Percentiles rank a stretch among this genome's conserved stretches.
Conservation (phyloP, 1,284 basidiomycete genomes). For the Austropuccinia psidii region DNA sequence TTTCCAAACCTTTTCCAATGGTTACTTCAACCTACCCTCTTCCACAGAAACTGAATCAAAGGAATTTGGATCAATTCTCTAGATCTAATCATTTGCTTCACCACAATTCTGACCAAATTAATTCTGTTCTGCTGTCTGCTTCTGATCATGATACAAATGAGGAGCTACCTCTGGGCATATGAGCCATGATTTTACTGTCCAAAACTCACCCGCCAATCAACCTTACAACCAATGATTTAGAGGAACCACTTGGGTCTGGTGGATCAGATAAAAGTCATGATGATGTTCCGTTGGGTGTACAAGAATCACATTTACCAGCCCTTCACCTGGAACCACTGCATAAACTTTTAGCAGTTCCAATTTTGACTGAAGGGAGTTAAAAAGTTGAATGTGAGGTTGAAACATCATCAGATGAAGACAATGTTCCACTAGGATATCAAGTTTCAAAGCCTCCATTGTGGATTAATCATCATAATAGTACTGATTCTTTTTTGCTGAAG, state of each 20-base stretch:
- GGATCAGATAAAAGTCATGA: conserved; percentile 28
- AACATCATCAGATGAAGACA: conserved; percentile 14
- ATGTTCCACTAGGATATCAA: conserved; percentile 24
- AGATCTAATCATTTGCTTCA: too few relatives aligned
- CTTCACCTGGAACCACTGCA: background rate
- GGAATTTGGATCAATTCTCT: too few relatives aligned
- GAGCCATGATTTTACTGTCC: conserved; percentile 23
- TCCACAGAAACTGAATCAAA: too few relatives aligned
- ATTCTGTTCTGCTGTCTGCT: too few relatives aligned
- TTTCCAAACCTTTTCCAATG: background rate
- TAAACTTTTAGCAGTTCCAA: background rate
- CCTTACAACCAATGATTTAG: conserved; percentile 33
- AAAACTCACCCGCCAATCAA: conserved; percentile 28
- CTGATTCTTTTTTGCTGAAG: too few relatives aligned
- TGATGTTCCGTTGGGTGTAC: conserved; percentile 17
- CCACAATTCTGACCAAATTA: too few relatives aligned
- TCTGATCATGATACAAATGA: conserved; percentile 29
- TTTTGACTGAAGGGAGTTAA: background rate
- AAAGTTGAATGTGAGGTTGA: too few relatives aligned
- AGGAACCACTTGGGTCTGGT: conserved; percentile 13
- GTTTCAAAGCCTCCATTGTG: conserved; percentile 19
- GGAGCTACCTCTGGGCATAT: conserved; percentile 29
- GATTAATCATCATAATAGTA: too few relatives aligned
- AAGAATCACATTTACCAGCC: conserved; percentile 7
- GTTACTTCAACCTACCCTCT: background rate